phyloP scores from a whole-genome alignment of 2,329 filamentous ascomycete genomes.

The Graphiopsis chlorocephala region DNA sequence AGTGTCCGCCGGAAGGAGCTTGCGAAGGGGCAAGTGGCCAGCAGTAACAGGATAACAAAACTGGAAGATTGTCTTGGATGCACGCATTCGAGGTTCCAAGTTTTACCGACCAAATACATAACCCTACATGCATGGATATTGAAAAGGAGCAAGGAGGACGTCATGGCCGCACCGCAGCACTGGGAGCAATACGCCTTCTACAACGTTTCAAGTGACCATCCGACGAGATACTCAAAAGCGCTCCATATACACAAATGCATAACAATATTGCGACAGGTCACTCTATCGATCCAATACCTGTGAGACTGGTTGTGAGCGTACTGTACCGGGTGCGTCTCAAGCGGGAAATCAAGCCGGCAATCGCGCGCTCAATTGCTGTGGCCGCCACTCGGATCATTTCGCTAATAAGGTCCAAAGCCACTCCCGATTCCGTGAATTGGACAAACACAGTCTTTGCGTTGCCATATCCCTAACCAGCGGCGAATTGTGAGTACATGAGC shows the following conservation, averaged over 20 bases:
- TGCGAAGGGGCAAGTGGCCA: background rate
- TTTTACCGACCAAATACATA: background rate
- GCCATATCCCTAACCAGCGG: background rate
- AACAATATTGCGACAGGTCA: background rate
- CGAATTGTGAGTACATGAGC: background rate
- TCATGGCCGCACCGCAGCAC: background rate
- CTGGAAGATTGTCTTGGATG: background rate
- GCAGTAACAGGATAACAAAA: background rate
- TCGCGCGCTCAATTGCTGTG: background rate
- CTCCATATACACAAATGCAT: background rate
- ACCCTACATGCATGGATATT: background rate
- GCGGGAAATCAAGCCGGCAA: conserved; percentile 1
- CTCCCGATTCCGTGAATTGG: background rate
- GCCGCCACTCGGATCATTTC: conserved; percentile 1
- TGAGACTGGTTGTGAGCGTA: background rate
- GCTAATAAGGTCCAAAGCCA: conserved; percentile 5
- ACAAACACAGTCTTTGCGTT: background rate
- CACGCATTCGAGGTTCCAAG: background rate
- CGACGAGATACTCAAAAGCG: background rate
- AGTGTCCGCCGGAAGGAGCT: background rate
- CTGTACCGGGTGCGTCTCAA: background rate
- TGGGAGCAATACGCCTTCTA: background rate
- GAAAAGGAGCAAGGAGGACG: background rate
- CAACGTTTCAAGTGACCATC: background rate
- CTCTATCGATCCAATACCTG: background rate